Conservation (phyloP, 192 early-diverging fungal genomes). For the Podila minutissima region DNA sequence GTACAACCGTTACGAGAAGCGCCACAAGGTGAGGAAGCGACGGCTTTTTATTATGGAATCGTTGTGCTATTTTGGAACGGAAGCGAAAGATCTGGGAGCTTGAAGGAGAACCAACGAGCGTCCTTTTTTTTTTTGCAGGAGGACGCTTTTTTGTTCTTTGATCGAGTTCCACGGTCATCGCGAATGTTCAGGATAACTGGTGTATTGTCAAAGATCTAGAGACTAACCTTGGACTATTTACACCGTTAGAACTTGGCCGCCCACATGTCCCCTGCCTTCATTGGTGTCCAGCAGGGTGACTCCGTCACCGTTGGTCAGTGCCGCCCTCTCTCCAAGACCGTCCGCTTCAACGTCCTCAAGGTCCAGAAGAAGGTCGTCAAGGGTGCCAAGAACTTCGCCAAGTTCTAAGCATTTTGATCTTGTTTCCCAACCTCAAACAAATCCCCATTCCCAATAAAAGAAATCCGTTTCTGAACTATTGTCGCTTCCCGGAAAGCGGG, state of each 20-base stretch:
- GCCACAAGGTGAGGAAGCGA: conserved; percentile 76
- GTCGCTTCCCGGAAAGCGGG: no score
- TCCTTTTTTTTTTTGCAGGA: background rate
- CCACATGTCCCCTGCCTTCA: conserved; percentile 94
- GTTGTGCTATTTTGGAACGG: no score
- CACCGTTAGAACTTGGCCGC: conserved; percentile 86
- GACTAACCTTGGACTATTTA: background rate
- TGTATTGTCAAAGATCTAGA: background rate
- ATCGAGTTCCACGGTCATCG: no score
- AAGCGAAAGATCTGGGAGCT: background rate
- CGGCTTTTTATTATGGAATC: no score
- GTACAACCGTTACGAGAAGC: conserved; percentile 99
- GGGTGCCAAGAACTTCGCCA: conserved; percentile 59
- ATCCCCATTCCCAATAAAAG: no score
- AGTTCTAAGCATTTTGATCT: conserved; percentile 36
- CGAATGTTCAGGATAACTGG: background rate
- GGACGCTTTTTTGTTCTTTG: no score
- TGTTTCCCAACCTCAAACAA: no score
- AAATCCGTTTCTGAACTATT: no score
- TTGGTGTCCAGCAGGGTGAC: conserved; percentile 89
- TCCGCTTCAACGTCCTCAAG: conserved; percentile 99
- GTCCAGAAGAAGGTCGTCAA: conserved; percentile 78
- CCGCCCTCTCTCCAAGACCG: conserved; percentile 99
- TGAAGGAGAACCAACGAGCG: background rate
- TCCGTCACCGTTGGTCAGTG: conserved; percentile 98